Conservation (phyloP, 2,329 filamentous ascomycete species). For the Hypoxylon sp. region DNA sequence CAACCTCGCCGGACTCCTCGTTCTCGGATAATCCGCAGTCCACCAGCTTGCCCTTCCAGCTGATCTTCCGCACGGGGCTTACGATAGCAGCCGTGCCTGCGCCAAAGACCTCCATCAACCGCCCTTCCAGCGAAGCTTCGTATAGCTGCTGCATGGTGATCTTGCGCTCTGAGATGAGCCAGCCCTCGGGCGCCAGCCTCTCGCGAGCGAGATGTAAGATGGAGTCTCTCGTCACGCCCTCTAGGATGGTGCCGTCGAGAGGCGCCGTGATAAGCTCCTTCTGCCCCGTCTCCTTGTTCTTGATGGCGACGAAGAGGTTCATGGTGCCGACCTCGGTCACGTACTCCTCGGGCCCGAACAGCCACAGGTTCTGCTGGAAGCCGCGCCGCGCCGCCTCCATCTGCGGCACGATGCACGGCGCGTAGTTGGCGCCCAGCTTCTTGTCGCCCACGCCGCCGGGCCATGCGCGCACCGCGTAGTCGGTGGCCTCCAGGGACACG, state of each 20-base stretch:
- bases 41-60: constrained; percentile 85
- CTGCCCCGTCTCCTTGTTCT: constrained; percentile 87
- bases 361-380: constrained; percentile 98
- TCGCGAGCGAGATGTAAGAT: constrained; percentile 89
- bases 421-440: constrained; percentile 99
- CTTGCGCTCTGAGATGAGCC: constrained; percentile 89
- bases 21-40: constrained; percentile 84
- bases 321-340: constrained; percentile 98
- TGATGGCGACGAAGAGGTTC: constrained; percentile 94
- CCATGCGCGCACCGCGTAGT: constrained; percentile 97
- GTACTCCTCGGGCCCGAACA: constrained; percentile 95
- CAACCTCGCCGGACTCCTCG: constrained; percentile 89
- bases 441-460: constrained; percentile 97
- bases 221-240: constrained; percentile 93
- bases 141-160: constrained; percentile 90
- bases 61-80: constrained; percentile 87
- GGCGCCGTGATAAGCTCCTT: constrained; percentile 96
- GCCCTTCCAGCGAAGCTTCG: constrained; percentile 84
- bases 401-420: constrained; percentile 98
- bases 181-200: constrained; percentile 84
- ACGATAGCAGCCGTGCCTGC: constrained; percentile 95
- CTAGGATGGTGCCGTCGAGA: constrained; percentile 94
- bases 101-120: constrained; percentile 93
- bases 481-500: constrained; percentile 92
- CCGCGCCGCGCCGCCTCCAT: constrained; percentile 89